Conservation (phyloP, 129 eudicot species). For the Tagetes patula region DNA sequence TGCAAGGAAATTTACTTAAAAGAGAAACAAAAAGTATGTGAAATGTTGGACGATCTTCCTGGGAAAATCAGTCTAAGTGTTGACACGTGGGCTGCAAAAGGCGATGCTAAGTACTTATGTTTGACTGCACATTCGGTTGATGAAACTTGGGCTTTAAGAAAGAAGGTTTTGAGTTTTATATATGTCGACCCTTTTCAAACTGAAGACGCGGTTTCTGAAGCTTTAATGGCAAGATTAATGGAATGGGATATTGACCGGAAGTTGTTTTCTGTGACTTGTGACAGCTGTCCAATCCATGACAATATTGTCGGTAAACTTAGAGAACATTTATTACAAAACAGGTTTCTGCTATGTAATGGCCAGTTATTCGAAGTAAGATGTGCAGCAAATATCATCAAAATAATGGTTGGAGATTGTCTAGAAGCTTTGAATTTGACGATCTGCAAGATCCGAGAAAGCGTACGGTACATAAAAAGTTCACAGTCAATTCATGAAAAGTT, state of each 20-base stretch:
- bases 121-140: constrained; percentile 86
- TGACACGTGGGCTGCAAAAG: constrained; percentile 62
- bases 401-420: constrained; percentile 70
- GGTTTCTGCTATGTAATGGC: constrained; percentile 71
- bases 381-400: constrained; percentile 66
- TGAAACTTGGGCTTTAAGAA: constrained; percentile 61
- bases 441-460: constrained; percentile 69
- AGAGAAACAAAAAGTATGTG: constrained; percentile 76
- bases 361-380: constrained; percentile 88
- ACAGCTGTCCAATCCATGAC: constrained; percentile 53
- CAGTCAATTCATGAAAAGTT: constrained; percentile 66
- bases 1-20: constrained; percentile 65
- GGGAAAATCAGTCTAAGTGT: constrained; percentile 78
- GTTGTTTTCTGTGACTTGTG: constrained; percentile 77
- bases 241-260: constrained; percentile 93
- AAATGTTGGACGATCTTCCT: constrained; percentile 64
- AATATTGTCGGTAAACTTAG: constrained; percentile 59
- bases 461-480: constrained; percentile 60
- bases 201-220: constrained; percentile 62
- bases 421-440: constrained; percentile 55
- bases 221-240: constrained; percentile 66
- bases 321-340: constrained; percentile 75
- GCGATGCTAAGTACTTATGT: constrained; percentile 55
- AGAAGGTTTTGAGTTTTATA: constrained; percentile 68
- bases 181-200: constrained; percentile 64